These are phyloP conservation scores for Hibiscus syriacus DNA, from an alignment of 345 rosid species.

Conservation along the genomic window DNA sequence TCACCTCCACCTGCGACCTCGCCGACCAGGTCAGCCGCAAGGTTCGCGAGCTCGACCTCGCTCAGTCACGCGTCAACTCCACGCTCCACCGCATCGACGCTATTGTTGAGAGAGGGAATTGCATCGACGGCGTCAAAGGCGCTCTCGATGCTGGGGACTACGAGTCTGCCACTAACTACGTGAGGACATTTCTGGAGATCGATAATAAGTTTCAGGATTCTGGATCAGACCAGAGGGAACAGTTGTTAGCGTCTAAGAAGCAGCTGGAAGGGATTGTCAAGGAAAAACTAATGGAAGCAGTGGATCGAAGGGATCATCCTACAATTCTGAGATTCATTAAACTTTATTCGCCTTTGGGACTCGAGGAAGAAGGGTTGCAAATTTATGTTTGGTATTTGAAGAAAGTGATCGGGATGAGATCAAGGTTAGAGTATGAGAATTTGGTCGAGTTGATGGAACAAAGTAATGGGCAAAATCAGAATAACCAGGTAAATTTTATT, in stretches of 20 bases:
- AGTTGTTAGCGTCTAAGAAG: slow-evolving; percentile 69
- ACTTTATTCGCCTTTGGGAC: slow-evolving; percentile 62
- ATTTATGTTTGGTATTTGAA: slow-evolving; percentile 79
- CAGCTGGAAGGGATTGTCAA: slow-evolving; percentile 83
- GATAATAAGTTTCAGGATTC: slow-evolving; percentile 74
- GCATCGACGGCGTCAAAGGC: slow-evolving; percentile 75
- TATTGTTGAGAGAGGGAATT: slow-evolving; percentile 68
- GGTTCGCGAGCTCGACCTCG: slow-evolving; percentile 96
- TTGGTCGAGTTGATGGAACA: slow-evolving; percentile 71
- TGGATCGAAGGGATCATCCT: slow-evolving; percentile 77
- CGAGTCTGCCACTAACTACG: slow-evolving; percentile 70
- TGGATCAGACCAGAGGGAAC: slow-evolving; percentile 81
- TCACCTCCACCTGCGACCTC: slow-evolving; percentile 73
- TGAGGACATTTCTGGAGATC: slow-evolving; percentile 70
- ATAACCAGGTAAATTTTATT: slow-evolving; percentile 55
- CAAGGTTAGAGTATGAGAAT: slow-evolving; percentile 71
- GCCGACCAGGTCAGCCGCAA: slow-evolving; percentile 92
- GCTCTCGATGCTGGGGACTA: slow-evolving; percentile 73
- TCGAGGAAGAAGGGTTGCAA: slow-evolving; percentile 83
- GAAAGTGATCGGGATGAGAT: slow-evolving; percentile 78
- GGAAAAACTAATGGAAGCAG: slow-evolving; percentile 53
- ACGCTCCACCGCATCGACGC: slow-evolving; percentile 88
- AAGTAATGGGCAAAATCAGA: slow-evolving; percentile 25
- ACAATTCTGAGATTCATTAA: slow-evolving; percentile 65
- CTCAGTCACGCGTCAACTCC: slow-evolving; percentile 77